phyloP scores from a whole-genome alignment of 2,329 filamentous ascomycete species.

The Teratosphaeria gauchensis region DNA sequence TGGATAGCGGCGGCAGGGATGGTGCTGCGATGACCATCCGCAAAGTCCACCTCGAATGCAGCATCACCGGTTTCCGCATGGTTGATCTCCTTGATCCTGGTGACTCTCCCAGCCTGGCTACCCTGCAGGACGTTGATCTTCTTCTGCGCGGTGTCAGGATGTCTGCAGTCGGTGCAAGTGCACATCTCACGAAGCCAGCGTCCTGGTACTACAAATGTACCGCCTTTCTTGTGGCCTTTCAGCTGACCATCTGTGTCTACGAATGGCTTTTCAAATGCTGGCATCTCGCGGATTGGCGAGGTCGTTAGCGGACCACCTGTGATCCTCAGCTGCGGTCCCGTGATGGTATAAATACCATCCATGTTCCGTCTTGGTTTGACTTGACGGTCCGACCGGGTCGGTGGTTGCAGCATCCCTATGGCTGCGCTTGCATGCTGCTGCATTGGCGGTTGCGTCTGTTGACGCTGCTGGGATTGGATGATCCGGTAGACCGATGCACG shows the following conservation, averaged over 20 bases:
- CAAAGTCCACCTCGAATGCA: constrained; percentile 15
- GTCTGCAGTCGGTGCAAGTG: constrained; percentile 14
- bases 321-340: background rate
- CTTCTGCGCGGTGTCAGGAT: constrained; percentile 22
- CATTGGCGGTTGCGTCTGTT: background rate
- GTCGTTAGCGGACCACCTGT: background rate
- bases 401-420: background rate
- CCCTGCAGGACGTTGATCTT: constrained; percentile 24
- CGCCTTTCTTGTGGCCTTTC: background rate
- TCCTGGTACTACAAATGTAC: background rate
- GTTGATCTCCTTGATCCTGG: background rate
- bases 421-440: background rate
- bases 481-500: background rate
- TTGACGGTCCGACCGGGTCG: background rate
- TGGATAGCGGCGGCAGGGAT: constrained; percentile 5
- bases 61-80: background rate
- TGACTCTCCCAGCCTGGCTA: background rate
- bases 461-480: background rate
- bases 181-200: constrained; percentile 8
- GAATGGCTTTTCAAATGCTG: background rate
- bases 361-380: background rate
- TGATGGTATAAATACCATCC: background rate
- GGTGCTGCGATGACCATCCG: constrained; percentile 7
- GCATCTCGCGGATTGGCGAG: background rate
- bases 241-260: background rate